Evolutionary conservation across 2,329 filamentous ascomycete species (phyloP), one percentile per base, ranked within the genome.

Genomic region (Whalleya microplaca): DNA sequence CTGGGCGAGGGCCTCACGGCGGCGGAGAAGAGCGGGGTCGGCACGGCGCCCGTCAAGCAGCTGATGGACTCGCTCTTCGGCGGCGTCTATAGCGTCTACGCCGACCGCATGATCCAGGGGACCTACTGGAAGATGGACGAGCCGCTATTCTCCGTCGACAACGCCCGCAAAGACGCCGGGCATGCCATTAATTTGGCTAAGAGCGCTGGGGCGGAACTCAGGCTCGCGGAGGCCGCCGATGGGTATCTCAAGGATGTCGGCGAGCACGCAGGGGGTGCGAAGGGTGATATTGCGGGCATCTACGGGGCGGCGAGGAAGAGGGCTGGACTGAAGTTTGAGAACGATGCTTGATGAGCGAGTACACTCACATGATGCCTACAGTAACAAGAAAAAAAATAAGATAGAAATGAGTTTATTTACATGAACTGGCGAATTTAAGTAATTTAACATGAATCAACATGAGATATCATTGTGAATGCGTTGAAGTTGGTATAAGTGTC

Each of bases 61-160:
- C 89, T 92, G 69, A 79, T 96, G 56, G 84, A 89, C 65, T 75
- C 78, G 1, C 82, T 96, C 76, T 90, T 95, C 68, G 88, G 89
- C 0, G 91, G 91, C 0, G 83, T 90, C 0, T 91, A 92, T 70
- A 78, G 85, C 0, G 87, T 84, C 4, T 96, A 96, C 71, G 88
- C 86, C 16, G 83, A 82, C 43, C 83, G 92, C 20, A 90, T 96
- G 88, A 70, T 84, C 46, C 78, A 77, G 1, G 92, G 92, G 0
- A 89, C 92, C 66, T 96, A 96, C 70, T 86, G 89, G 73, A 82
- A 85, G 73, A 80, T 89, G 12, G 85, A 90, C 21, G 88, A 88
- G 67, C 92, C 92, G n/a, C 76, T 95, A 8, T 96, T 96, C 72
- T 85, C 85, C 2, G 90, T 94, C 0, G 88, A 95, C 71, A 77